Conservation (phyloP, 1,139 yeast species). For the Yamadazyma siamensis region DNA sequence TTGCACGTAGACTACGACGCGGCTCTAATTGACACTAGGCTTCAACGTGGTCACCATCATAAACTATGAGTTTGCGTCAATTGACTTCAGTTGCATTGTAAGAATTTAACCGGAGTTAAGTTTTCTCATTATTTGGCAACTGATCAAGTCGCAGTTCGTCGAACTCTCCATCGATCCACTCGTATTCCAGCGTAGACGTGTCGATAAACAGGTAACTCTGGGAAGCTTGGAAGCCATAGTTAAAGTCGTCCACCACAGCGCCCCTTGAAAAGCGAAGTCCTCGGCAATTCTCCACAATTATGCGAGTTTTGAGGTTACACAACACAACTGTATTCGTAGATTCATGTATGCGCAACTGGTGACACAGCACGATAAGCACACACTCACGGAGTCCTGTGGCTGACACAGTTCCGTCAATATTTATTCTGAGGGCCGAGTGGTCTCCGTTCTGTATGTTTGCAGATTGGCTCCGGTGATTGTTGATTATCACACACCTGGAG, state of each 20-base stretch:
- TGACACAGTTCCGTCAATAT: constrained; percentile 32
- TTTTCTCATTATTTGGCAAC: no score
- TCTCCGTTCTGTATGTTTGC: constrained; percentile 21
- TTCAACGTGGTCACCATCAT: no score
- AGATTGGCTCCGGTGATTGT: constrained; percentile 15
- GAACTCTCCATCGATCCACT: constrained; percentile 1
- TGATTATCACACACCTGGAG: constrained; percentile 10
- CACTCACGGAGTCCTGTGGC: constrained; percentile 22
- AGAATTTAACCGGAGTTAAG: no score
- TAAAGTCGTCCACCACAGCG: constrained; percentile 12
- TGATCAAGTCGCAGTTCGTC: not conserved
- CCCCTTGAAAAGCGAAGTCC: constrained; percentile 7
- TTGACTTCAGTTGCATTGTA: no score
- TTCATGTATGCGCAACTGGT: constrained; percentile 40
- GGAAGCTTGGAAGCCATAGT: constrained; percentile 6
- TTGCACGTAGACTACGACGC: no score
- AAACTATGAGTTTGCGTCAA: no score
- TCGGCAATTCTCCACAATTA: constrained; percentile 34
- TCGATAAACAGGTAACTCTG: constrained; percentile 4
- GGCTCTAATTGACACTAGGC: no score
- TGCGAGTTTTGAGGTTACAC: constrained; percentile 20
- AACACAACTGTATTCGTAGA: constrained; percentile 20
- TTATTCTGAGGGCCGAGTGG: constrained; percentile 17
- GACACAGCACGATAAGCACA: constrained; percentile 27
- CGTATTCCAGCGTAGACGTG: not conserved